These are phyloP conservation scores for Vaccinium corymbosum DNA, from an alignment of 148 eudicot genomes.

Conservation along the genomic window DNA sequence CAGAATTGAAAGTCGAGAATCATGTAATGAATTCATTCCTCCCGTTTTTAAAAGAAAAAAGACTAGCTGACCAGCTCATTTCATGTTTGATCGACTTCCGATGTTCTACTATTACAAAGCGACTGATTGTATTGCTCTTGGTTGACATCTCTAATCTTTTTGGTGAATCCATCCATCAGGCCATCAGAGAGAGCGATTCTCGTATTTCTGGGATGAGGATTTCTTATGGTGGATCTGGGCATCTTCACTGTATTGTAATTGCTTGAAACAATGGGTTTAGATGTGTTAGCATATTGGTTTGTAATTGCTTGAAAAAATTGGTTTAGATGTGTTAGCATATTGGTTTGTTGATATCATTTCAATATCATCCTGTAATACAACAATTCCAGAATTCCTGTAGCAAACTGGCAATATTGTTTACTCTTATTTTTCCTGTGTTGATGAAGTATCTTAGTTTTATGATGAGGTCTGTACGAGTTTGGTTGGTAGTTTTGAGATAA, in stretches of 20 bases:
- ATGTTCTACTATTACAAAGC: not conserved
- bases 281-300: not conserved
- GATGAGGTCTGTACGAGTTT: too few species aligned
- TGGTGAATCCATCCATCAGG: not conserved
- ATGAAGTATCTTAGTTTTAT: not conserved
- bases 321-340: not conserved
- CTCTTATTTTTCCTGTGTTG: not conserved
- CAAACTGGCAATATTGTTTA: too few species aligned
- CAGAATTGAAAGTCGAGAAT: constrained; percentile 15
- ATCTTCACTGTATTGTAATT: not conserved
- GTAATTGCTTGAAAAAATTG: too few species aligned
- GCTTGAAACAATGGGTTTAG: not conserved
- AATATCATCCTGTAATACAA: not conserved
- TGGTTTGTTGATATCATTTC: not conserved
- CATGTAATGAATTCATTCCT: constrained; percentile 5
- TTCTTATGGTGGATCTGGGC: constrained; percentile 1
- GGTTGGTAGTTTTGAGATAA: too few species aligned
- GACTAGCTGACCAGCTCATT: constrained; percentile 18
- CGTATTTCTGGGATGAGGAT: not conserved
- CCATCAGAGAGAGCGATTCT: not conserved
- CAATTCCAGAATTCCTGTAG: not conserved
- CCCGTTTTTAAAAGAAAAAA: constrained; percentile 56
- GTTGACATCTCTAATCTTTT: not conserved
- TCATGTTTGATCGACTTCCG: constrained; percentile 11
- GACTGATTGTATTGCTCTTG: not conserved